Evolutionary conservation across 306 rosid genomes (phyloP), one percentile per base, ranked within the genome.

Genomic region (Cucurbita maxima): DNA sequence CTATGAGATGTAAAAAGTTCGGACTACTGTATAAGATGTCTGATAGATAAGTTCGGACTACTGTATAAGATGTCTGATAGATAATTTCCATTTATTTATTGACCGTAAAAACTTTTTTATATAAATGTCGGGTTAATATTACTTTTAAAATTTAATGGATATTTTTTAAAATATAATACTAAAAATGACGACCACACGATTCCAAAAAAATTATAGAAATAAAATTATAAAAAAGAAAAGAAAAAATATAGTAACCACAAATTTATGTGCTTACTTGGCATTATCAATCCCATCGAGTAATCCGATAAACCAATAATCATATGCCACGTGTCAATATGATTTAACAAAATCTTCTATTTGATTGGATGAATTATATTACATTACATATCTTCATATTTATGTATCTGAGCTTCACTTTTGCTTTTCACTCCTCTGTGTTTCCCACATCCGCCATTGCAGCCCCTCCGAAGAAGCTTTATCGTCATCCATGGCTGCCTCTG

Each of bases 401-500:
- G 48, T 25, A 69, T 67, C 55, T 13, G 4, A 25, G 8, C 55
- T 34, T 64, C 18, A 9, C 1, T 60, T 36, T 0, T 1, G 14
- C 44, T 34, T 11, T 30, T 30, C 34, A 30, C 34, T 30, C 34
- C 4, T 5, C 4, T 8, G 18, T 48, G 36, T 22, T 14, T 36
- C 6, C 12, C 2, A 5, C 8, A 67, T 45, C 57, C 74, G 74
- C 74, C 74, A 69, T 69, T 50, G 74, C 22, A 69, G 74, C 15
- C 0, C 43, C 38, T 25, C 4, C 56, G 8, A 14, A 8, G 10
- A 48, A 48, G 74, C 57, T 69, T 30, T 45, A 18, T 53, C 76
- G 34, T 2, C 76, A n/a, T 53, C 59, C 62, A 84, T 88, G 96
- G 97, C 96, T 9, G 52, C 96, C 36, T 9, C 96, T 25, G 88